These are phyloP conservation scores for Lyophyllum semitale DNA, from an alignment of 768 basidiomycete species.

Conservation along the genomic window DNA sequence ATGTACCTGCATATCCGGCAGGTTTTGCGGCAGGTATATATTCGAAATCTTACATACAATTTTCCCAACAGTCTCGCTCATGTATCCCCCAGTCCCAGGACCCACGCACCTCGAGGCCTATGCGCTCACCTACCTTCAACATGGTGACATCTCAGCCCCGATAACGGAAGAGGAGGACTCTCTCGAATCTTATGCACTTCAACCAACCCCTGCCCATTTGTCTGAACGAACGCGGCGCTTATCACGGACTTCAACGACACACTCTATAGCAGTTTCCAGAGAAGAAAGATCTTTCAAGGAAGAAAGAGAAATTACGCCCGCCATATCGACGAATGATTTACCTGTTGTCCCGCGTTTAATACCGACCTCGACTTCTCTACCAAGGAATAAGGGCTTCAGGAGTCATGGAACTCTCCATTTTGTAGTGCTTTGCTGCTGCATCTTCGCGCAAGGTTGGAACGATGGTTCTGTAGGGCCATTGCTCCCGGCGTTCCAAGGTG, in stretches of 20 bases:
- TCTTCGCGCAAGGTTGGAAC: conserved; percentile 43
- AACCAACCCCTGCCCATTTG: conserved; percentile 1
- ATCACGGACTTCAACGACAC: conserved; percentile 1
- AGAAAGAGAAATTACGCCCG: background rate
- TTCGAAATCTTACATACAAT: background rate
- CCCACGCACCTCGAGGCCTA: conserved; percentile 9
- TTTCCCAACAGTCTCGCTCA: background rate
- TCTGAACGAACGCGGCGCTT: conserved; percentile 11
- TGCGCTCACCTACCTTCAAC: conserved; percentile 3
- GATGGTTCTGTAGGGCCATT: conserved; percentile 28
- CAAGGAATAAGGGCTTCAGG: background rate
- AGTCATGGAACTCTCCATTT: conserved; percentile 34
- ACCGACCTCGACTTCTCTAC: background rate
- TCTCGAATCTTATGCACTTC: conserved; percentile 2
- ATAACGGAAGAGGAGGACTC: background rate
- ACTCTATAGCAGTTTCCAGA: background rate
- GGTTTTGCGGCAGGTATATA: background rate
- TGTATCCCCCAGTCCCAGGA: background rate
- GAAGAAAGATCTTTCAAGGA: background rate
- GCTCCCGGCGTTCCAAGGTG: conserved; percentile 26
- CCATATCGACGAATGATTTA: background rate
- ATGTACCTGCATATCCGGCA: no score
- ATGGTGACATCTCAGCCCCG: background rate
- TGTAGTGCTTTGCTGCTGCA: conserved; percentile 39
- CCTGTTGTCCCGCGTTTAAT: background rate